phyloP scores from a whole-genome alignment of 1,284 basidiomycete species.

The Ganoderma sinense region DNA sequence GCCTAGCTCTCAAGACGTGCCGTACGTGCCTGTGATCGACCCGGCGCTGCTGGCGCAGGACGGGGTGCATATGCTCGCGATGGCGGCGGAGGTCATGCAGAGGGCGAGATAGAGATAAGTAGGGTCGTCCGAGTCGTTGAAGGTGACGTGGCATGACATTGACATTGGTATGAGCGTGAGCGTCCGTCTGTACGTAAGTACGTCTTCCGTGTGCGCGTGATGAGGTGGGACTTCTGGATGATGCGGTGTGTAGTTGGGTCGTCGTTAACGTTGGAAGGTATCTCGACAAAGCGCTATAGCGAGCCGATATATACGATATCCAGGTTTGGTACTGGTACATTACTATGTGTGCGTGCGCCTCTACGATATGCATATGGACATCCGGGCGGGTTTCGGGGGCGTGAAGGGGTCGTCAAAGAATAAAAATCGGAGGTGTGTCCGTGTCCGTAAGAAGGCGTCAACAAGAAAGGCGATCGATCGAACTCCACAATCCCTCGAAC shows the following conservation, averaged over 20 bases:
- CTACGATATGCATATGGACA: not conserved
- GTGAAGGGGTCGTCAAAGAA: not conserved
- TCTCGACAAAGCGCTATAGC: not conserved
- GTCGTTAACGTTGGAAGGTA: not conserved
- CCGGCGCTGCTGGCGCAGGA: constrained; percentile 19
- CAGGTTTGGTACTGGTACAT: not conserved
- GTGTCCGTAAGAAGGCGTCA: not conserved
- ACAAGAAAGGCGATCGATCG: not conserved
- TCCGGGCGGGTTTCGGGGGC: not conserved
- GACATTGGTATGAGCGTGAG: not conserved
- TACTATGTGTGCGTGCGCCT: not conserved
- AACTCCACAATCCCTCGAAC: not conserved
- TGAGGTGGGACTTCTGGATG: not conserved
- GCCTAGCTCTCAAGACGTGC: not conserved
- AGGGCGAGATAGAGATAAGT: not conserved
- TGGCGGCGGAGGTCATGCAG: constrained; percentile 16
- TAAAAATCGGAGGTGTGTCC: not conserved
- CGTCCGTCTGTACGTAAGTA: not conserved
- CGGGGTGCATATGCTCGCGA: constrained; percentile 24
- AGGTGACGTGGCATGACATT: no score
- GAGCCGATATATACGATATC: constrained; percentile 1
- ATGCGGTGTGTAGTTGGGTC: not conserved
- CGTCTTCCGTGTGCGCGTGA: not conserved
- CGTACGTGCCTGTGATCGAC: constrained; percentile 20
- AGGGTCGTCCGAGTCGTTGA: not conserved